phyloP scores from a whole-genome alignment of 1,284 basidiomycete species.

The Sanghuangporus baumii region DNA sequence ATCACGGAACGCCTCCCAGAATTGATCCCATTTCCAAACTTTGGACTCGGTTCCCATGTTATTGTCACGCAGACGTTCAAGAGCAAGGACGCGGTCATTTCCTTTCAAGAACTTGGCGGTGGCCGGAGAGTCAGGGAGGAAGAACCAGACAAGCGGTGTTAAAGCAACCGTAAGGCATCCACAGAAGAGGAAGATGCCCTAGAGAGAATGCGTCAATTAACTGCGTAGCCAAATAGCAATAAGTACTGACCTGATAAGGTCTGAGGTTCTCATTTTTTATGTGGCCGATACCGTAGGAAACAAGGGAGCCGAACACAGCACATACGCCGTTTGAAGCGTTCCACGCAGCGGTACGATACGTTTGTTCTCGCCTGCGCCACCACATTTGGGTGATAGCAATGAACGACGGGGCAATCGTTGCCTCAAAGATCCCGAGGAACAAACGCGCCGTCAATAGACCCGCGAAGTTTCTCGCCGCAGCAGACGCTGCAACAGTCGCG shows the following conservation, averaged over 20 bases:
- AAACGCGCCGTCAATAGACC: slow-evolving; percentile 24
- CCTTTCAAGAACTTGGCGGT: slow-evolving; percentile 10
- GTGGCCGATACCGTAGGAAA: background rate
- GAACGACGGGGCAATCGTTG: slow-evolving; percentile 28
- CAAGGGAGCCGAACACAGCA: background rate
- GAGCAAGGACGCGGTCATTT: slow-evolving; percentile 29
- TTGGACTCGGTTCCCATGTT: slow-evolving; percentile 41
- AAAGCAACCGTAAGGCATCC: slow-evolving; percentile 10
- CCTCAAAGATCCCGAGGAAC: slow-evolving; percentile 40
- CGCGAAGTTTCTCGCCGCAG: background rate
- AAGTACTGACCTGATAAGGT: slow-evolving; percentile 11
- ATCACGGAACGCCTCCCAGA: slow-evolving; percentile 35
- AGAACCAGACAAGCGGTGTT: slow-evolving; percentile 23
- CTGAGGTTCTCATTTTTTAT: slow-evolving; percentile 12
- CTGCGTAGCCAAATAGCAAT: background rate
- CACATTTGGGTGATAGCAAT: slow-evolving; percentile 17
- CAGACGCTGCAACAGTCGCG: slow-evolving; percentile 10
- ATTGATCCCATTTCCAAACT: slow-evolving; percentile 41
- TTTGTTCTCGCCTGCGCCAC: slow-evolving; percentile 16
- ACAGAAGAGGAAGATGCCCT: slow-evolving; percentile 2
- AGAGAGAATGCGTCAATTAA: background rate
- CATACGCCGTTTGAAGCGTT: slow-evolving; percentile 5
- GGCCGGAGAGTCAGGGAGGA: slow-evolving; percentile 15
- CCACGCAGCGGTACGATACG: slow-evolving; percentile 12
- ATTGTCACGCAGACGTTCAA: slow-evolving; percentile 38